These are phyloP conservation scores for Apophysomyces variabilis DNA, from an alignment of 371 early-diverging fungal species.

Conservation along the genomic window DNA sequence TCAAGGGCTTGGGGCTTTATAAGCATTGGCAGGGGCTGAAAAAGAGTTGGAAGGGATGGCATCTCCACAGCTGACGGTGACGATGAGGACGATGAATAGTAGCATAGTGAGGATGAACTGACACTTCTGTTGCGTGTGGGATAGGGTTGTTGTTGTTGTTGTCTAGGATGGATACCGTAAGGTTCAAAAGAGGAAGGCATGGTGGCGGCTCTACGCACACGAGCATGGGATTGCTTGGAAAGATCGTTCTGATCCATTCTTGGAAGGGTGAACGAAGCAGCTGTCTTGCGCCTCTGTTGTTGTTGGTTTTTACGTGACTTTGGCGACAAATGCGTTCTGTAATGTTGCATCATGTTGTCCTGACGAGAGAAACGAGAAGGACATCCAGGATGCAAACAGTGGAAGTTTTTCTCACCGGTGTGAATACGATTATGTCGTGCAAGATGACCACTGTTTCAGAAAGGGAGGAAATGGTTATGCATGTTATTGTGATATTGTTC, in stretches of 20 bases:
- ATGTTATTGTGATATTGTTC: background rate
- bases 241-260: conserved; percentile 18
- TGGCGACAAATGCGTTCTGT: conserved; percentile 76
- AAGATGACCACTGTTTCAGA: conserved; percentile 70
- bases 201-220: conserved; percentile 9
- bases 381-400: conserved; percentile 78
- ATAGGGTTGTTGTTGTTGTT: background rate
- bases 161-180: background rate
- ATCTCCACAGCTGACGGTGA: conserved; percentile 5
- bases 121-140: no score
- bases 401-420: conserved; percentile 89
- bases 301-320: conserved; percentile 59
- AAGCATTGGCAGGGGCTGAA: conserved; percentile 14
- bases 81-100: background rate
- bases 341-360: conserved; percentile 91
- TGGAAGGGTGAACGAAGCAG: conserved; percentile 19
- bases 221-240: conserved; percentile 13
- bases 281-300: conserved; percentile 21
- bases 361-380: conserved; percentile 84
- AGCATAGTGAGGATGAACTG: no score
- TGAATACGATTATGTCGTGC: conserved; percentile 89
- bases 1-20: conserved; percentile 17
- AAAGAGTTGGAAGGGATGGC: conserved; percentile 20
- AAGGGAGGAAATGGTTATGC: background rate
- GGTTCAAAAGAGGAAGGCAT: conserved; percentile 11